Evolutionary conservation across 2,329 filamentous ascomycete genomes (phyloP).

Genomic region (Rutstroemia sp.): DNA sequence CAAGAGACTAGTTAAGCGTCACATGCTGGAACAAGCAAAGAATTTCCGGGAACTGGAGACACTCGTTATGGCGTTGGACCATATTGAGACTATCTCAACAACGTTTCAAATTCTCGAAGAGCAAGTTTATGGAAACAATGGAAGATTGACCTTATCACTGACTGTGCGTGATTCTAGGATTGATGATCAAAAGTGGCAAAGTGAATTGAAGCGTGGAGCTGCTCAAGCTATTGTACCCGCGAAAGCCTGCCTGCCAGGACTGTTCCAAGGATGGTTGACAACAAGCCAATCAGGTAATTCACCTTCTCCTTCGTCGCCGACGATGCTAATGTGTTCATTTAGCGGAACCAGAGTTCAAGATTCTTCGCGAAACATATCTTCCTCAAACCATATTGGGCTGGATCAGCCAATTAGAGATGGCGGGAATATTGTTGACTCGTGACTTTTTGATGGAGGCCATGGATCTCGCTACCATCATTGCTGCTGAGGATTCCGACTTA

Average conservation of each 20-base stretch:
- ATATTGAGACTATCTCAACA: conserved; percentile 54
- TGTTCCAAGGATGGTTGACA: conserved; percentile 59
- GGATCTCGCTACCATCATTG: conserved; percentile 72
- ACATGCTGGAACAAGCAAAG: conserved; percentile 46
- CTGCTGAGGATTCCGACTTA: conserved; percentile 61
- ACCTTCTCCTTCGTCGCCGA: not conserved
- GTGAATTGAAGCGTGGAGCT: conserved; percentile 48
- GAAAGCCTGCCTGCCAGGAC: conserved; percentile 48
- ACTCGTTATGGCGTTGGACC: conserved; percentile 57
- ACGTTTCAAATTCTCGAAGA: conserved; percentile 16
- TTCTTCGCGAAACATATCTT: conserved; percentile 70
- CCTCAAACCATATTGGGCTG: conserved; percentile 83
- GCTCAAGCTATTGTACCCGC: conserved; percentile 45
- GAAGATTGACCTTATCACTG: not conserved
- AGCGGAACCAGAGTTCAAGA: conserved; percentile 53
- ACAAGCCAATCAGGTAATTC: conserved; percentile 22
- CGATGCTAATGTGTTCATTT: conserved; percentile 18
- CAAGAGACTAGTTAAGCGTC: conserved; percentile 24
- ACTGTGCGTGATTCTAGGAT: not conserved
- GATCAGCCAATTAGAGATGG: conserved; percentile 71
- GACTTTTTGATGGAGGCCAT: conserved; percentile 77
- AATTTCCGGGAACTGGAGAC: conserved; percentile 63
- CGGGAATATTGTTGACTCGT: conserved; percentile 65
- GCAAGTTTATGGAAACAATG: conserved; percentile 13
- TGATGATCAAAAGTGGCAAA: conserved; percentile 21